These are phyloP conservation scores for Neurospora terricola DNA, from an alignment of 495 filamentous ascomycete species.

Conservation along the genomic window DNA sequence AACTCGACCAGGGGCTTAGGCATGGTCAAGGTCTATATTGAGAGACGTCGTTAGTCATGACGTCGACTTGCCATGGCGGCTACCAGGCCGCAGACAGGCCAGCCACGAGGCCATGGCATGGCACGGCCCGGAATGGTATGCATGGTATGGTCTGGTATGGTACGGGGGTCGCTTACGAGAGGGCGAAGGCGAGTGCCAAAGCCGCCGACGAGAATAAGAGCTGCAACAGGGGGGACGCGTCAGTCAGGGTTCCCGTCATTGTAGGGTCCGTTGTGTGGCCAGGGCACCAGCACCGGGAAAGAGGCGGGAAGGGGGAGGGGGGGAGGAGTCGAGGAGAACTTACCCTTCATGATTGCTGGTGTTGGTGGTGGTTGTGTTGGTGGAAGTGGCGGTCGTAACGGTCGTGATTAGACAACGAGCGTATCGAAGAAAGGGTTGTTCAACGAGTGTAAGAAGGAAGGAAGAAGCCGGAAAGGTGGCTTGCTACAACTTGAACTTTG, in stretches of 20 bases:
- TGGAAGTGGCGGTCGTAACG: background rate
- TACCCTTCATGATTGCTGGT: constrained; percentile 42
- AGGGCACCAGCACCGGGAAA: background rate
- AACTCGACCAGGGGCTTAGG: constrained; percentile 98
- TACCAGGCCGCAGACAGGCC: background rate
- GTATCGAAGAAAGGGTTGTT: constrained; percentile 6
- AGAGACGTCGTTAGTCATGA: constrained; percentile 15
- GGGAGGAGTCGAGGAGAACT: constrained; percentile 7
- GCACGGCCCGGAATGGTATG: constrained; percentile 1
- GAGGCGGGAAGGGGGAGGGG: background rate
- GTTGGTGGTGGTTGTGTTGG: constrained; percentile 10
- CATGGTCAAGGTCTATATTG: constrained; percentile 76
- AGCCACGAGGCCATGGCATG: background rate
- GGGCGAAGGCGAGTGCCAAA: constrained; percentile 97
- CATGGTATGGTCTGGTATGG: constrained; percentile 1
- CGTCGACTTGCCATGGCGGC: constrained; percentile 1
- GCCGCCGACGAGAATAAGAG: constrained; percentile 98
- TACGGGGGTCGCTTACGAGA: constrained; percentile 55
- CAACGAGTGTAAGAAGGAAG: constrained; percentile 27
- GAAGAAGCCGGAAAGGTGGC: constrained; percentile 3
- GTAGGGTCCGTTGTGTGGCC: background rate
- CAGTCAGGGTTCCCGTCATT: background rate
- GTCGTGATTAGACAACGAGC: constrained; percentile 5
- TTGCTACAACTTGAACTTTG: background rate
- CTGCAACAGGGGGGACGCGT: constrained; percentile 31